phyloP scores from a whole-genome alignment of 1,284 basidiomycete species.

The Ceratobasidium sp. region DNA sequence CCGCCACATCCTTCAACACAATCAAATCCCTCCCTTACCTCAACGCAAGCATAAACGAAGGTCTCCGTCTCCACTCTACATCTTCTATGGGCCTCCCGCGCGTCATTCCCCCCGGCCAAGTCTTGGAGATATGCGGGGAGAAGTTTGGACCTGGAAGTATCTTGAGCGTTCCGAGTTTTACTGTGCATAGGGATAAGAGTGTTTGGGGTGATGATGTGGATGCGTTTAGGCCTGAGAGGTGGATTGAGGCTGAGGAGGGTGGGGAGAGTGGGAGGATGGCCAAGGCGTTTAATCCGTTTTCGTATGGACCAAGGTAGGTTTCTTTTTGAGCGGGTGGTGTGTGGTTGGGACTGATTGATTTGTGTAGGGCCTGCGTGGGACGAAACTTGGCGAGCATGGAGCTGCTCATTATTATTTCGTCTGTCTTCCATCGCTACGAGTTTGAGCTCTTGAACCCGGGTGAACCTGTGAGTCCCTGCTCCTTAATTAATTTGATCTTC shows the following conservation, averaged over 20 bases:
- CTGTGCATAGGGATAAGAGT: conserved; percentile 77
- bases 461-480: conserved; percentile 54
- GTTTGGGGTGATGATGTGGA: conserved; percentile 87
- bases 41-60: conserved; percentile 87
- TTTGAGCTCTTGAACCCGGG: conserved; percentile 72
- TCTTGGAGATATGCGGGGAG: conserved; percentile 69
- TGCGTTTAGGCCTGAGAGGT: conserved; percentile 63
- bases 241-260: conserved; percentile 71
- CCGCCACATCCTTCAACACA: conserved; percentile 62
- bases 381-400: conserved; percentile 83
- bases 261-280: conserved; percentile 63
- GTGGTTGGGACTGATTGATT: conserved; percentile 22
- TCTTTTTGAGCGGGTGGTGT: conserved; percentile 61
- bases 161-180: conserved; percentile 80
- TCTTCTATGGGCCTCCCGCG: conserved; percentile 84
- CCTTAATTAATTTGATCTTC: conserved; percentile 32
- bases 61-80: conserved; percentile 80
- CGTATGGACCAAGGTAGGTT: conserved; percentile 59
- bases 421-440: conserved; percentile 78
- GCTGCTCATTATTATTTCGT: conserved; percentile 78
- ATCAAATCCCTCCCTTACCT: conserved; percentile 81
- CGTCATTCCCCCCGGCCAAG: conserved; percentile 73
- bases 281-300: conserved; percentile 83
- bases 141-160: conserved; percentile 80
- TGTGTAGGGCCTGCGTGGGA: conserved; percentile 68